Evolutionary conservation across 441 rosid species (phyloP).

Genomic region (Euphorbia schlechtendalii): DNA sequence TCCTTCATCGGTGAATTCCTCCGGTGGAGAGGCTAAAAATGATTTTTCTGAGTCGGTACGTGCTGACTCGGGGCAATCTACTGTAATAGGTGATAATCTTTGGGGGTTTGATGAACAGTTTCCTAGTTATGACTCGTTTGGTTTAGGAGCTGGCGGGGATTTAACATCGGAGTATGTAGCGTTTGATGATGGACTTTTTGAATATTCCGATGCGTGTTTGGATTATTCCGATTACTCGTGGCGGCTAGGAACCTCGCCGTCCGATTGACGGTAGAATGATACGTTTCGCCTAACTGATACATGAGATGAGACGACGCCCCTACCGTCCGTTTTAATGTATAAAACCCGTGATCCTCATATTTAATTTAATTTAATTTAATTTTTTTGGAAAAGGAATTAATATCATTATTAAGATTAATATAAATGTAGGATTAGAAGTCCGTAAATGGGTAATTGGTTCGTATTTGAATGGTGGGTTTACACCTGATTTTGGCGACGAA

Average conservation of each 20-base stretch:
- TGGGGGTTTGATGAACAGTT: slow-evolving; percentile 49
- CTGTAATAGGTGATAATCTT: slow-evolving; percentile 32
- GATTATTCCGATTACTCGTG: slow-evolving; percentile 38
- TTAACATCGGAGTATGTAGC: slow-evolving; percentile 31
- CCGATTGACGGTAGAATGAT: slow-evolving; percentile 24
- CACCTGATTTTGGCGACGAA: background rate
- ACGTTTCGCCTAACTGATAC: background rate
- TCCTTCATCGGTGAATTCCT: slow-evolving; percentile 26
- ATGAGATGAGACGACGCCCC: slow-evolving; percentile 12
- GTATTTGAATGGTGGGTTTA: background rate
- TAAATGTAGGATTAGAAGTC: slow-evolving; percentile 12
- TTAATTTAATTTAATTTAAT: too few relatives aligned
- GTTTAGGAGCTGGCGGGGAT: slow-evolving; percentile 26
- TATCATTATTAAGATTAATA: background rate
- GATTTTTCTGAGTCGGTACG: slow-evolving; percentile 31
- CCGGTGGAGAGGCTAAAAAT: slow-evolving; percentile 8
- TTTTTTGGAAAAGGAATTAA: background rate
- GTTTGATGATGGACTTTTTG: slow-evolving; percentile 45
- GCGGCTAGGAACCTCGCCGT: slow-evolving; percentile 44
- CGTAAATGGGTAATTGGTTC: background rate
- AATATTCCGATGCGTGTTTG: slow-evolving; percentile 37
- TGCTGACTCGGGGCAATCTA: slow-evolving; percentile 30
- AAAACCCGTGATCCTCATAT: background rate
- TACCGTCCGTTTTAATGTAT: background rate
- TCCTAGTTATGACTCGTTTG: slow-evolving; percentile 40